Conservation (phyloP, 768 basidiomycete species). For the Gymnopilus dilepis region DNA sequence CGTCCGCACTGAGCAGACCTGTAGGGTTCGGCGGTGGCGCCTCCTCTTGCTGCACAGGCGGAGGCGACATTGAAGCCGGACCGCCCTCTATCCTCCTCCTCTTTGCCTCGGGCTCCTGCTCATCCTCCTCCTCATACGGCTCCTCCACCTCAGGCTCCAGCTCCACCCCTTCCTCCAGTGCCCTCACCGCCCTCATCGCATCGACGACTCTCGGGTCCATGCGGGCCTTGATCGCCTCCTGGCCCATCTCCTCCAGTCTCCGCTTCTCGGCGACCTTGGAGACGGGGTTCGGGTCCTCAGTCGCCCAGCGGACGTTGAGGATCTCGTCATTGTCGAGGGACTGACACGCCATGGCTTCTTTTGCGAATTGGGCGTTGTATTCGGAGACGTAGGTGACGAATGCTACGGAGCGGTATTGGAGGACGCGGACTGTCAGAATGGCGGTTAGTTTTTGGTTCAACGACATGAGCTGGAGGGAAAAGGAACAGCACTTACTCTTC, state of each 20-base stretch:
- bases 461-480: background rate
- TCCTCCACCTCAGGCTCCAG: constrained; percentile 37
- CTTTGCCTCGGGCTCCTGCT: constrained; percentile 39
- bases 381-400: constrained; percentile 96
- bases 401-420: constrained; percentile 94
- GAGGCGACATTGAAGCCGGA: constrained; percentile 17
- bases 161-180: constrained; percentile 84
- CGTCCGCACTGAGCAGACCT: constrained; percentile 81
- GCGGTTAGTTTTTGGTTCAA: background rate
- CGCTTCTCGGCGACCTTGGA: constrained; percentile 86
- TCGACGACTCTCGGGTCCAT: constrained; percentile 91
- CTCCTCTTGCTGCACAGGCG: constrained; percentile 28
- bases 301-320: constrained; percentile 98
- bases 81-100: constrained; percentile 38
- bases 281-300: constrained; percentile 96
- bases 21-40: constrained; percentile 40
- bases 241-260: constrained; percentile 82
- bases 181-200: constrained; percentile 84
- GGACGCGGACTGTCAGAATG: constrained; percentile 69
- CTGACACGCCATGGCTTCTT: constrained; percentile 99
- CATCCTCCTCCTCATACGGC: constrained; percentile 38
- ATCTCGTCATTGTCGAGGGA: constrained; percentile 97
- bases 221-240: constrained; percentile 81
- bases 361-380: constrained; percentile 90
- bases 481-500: constrained; percentile 63